phyloP scores from a whole-genome alignment of 305 asterid genomes.

The Euphrasia arctica region DNA sequence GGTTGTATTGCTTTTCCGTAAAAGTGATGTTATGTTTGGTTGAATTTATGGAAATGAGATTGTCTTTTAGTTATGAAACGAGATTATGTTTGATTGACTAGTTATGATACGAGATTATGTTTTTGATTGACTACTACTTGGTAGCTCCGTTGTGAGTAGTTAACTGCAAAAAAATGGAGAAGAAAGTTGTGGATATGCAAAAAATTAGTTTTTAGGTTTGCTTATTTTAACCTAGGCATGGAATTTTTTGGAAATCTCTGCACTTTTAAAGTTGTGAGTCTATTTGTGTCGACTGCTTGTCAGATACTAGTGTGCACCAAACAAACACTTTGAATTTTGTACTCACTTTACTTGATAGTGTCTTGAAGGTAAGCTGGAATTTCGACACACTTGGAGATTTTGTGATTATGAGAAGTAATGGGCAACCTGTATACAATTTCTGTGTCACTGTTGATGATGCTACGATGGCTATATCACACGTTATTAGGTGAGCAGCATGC shows the following conservation, averaged over 20 bases:
- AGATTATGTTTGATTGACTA: background rate
- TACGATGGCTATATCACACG: conserved; percentile 96
- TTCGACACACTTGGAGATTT: conserved; percentile 94
- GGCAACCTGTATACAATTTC: conserved; percentile 97
- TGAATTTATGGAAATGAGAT: background rate
- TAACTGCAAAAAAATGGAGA: background rate
- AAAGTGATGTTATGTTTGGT: background rate
- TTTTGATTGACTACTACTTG: background rate
- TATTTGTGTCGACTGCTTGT: conserved; percentile 17
- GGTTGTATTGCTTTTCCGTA: background rate
- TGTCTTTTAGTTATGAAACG: background rate
- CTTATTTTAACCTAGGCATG: conserved; percentile 3
- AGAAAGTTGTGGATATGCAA: conserved; percentile 1
- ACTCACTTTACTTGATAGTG: conserved; percentile 56
- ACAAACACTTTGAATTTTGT: conserved; percentile 21
- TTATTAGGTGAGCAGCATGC: conserved; percentile 57
- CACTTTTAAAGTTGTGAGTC: conserved; percentile 10
- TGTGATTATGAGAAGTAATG: conserved; percentile 98
- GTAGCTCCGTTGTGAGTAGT: background rate
- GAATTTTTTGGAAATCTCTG: background rate
- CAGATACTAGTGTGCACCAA: conserved; percentile 19
- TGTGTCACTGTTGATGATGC: conserved; percentile 99
- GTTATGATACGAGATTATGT: no score
- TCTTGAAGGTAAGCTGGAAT: conserved; percentile 85
- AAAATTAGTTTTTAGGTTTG: conserved; percentile 15